Evolutionary conservation across 441 rosid species (phyloP).

Genomic region (Gossypium trilobum): DNA sequence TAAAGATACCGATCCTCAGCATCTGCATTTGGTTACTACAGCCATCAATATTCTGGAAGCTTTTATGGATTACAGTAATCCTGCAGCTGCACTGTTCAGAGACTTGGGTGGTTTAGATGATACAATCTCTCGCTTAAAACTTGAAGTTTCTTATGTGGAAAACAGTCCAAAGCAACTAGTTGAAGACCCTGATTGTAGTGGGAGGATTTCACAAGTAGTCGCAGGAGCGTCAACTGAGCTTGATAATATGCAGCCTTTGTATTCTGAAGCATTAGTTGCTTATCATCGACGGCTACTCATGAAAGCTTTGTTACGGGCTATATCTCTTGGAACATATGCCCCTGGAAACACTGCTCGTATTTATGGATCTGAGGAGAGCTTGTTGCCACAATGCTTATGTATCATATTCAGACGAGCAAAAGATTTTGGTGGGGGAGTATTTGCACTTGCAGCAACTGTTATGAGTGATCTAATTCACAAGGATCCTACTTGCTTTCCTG

Average conservation of each 20-base stretch:
- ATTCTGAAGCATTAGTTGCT: conserved; percentile 82
- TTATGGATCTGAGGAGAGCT: conserved; percentile 80
- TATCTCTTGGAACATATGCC: conserved; percentile 93
- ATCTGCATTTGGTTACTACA: conserved; percentile 80
- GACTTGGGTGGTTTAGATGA: conserved; percentile 97
- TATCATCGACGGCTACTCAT: conserved; percentile 64
- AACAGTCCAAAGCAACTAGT: conserved; percentile 42
- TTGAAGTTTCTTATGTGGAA: conserved; percentile 69
- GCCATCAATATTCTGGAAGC: conserved; percentile 86
- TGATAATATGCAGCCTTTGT: conserved; percentile 52
- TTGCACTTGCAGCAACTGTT: conserved; percentile 89
- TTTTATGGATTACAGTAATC: conserved; percentile 93
- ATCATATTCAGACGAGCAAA: conserved; percentile 77
- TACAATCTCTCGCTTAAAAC: conserved; percentile 70
- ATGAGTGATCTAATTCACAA: conserved; percentile 97
- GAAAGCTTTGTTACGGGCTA: conserved; percentile 85
- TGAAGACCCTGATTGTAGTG: conserved; percentile 44
- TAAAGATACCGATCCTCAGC: conserved; percentile 86
- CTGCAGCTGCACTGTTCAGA: conserved; percentile 87
- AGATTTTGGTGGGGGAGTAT: conserved; percentile 95
- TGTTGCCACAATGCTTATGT: conserved; percentile 81
- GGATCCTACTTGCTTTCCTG: conserved; percentile 88
- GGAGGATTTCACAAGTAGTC: conserved; percentile 29
- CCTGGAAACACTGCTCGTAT: conserved; percentile 78
- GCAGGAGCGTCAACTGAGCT: conserved; percentile 40